These are phyloP conservation scores for Auricularia auricula-judae DNA, from an alignment of 768 basidiomycete species.

Conservation along the genomic window DNA sequence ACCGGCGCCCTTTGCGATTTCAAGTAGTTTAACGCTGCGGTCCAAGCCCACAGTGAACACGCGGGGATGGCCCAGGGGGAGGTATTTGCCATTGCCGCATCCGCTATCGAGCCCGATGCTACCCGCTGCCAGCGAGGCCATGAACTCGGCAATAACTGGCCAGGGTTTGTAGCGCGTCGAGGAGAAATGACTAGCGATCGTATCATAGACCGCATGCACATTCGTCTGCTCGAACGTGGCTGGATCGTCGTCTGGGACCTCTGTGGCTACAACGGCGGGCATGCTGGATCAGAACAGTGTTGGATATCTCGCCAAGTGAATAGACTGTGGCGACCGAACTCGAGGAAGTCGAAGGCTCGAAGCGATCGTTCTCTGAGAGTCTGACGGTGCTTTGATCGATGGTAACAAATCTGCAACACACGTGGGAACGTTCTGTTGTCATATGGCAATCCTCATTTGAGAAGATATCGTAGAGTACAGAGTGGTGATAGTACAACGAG, in stretches of 20 bases:
- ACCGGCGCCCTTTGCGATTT: conserved; percentile 60
- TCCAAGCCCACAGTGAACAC: conserved; percentile 78
- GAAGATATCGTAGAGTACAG: no score
- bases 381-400: no score
- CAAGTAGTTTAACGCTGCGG: conserved; percentile 66
- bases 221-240: conserved; percentile 55
- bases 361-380: not conserved
- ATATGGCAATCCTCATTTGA: no score
- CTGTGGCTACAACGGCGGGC: not conserved
- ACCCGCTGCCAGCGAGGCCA: conserved; percentile 58
- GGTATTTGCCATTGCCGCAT: conserved; percentile 96
- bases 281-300: not conserved
- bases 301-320: not conserved
- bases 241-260: not conserved
- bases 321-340: not conserved
- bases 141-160: conserved; percentile 75
- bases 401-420: no score
- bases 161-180: conserved; percentile 91
- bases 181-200: conserved; percentile 80
- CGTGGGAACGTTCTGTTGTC: no score
- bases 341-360: not conserved
- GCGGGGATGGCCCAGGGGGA: conserved; percentile 48
- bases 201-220: conserved; percentile 76
- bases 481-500: no score
- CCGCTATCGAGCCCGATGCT: conserved; percentile 91